A percentile compares a stretch with the other conserved stretches of the same genome.
phyloP scores from a whole-genome alignment of 2,329 filamentous ascomycete genomes.

The Botrytis fabae region DNA sequence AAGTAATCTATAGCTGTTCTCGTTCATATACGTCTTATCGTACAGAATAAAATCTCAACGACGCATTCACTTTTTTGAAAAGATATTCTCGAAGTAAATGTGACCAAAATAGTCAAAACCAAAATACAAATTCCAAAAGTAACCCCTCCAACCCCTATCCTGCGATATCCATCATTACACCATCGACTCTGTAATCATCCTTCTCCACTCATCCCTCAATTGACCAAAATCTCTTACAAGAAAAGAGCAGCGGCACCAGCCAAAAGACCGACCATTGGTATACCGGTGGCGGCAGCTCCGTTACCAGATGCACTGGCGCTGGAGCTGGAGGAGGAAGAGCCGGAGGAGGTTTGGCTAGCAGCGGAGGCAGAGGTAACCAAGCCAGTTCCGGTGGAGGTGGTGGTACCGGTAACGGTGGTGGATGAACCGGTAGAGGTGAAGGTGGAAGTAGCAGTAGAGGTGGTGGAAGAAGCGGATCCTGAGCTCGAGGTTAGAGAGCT shows the following conservation, averaged over 20 bases:
- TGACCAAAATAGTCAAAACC: neutral
- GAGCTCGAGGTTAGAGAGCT: conserved; percentile 11
- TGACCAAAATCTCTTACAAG: conserved; percentile 2
- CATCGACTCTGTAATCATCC: neutral
- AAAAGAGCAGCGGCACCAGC: conserved; percentile 20
- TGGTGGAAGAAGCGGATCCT: neutral
- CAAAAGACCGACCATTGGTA: conserved; percentile 23
- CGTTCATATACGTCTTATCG: neutral
- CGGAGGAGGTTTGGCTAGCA: neutral
- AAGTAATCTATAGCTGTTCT: conserved; percentile 12
- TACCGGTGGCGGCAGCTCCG: conserved; percentile 17
- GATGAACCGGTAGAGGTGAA: conserved; percentile 3
- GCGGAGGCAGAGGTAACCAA: neutral
- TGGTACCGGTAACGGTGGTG: conserved; percentile 1
- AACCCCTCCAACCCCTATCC: neutral
- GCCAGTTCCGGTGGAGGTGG: conserved; percentile 3
- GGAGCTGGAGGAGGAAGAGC: neutral
- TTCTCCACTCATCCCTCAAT: neutral
- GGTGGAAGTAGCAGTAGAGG: neutral
- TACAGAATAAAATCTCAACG: neutral
- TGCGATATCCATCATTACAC: conserved; percentile 17
- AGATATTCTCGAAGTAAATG: conserved; percentile 3
- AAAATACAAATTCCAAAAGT: conserved; percentile 10
- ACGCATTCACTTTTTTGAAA: neutral
- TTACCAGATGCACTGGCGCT: neutral